Percentiles rank a stretch among this genome's conserved stretches.
phyloP scores from a whole-genome alignment of 331 rosid species.

The Prunus yedoensis region DNA sequence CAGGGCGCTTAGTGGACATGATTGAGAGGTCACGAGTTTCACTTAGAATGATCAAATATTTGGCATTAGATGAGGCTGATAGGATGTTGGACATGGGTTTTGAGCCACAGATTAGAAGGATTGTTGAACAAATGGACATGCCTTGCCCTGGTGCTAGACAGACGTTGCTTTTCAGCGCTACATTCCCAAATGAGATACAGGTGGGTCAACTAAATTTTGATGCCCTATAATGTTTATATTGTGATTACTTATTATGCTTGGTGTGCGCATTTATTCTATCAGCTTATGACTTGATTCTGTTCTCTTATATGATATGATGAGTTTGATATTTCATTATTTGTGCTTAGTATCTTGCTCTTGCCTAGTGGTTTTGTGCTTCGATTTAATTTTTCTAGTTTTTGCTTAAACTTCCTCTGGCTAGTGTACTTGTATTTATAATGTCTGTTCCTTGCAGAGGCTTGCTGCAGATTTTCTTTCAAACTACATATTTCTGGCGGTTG shows the following conservation, averaged over 20 bases:
- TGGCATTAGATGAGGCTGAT: constrained; percentile 44
- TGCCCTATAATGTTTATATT: neutral
- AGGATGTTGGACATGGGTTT: constrained; percentile 51
- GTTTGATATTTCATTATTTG: neutral
- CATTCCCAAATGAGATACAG: constrained; percentile 40
- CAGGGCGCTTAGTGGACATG: constrained; percentile 43
- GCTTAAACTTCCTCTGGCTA: too few species aligned
- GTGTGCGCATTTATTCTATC: neutral
- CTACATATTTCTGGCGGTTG: constrained; percentile 43
- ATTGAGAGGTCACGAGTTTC: constrained; percentile 35
- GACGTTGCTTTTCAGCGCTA: constrained; percentile 45
- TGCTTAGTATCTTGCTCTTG: neutral
- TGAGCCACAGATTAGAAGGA: constrained; percentile 36
- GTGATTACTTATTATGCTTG: neutral
- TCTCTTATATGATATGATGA: neutral
- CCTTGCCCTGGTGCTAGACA: constrained; percentile 35
- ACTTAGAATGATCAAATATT: constrained; percentile 26
- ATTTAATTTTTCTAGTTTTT: neutral
- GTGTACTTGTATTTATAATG: neutral
- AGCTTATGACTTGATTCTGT: neutral
- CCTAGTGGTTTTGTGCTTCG: neutral
- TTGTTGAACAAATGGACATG: constrained; percentile 39
- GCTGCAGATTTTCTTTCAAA: constrained; percentile 43
- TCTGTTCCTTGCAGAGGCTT: constrained; percentile 20
- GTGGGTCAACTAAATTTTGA: constrained; percentile 8